Base-by-base conservation (phyloP, 1,139 yeast species). In the Protomyces inundatus region DNA sequence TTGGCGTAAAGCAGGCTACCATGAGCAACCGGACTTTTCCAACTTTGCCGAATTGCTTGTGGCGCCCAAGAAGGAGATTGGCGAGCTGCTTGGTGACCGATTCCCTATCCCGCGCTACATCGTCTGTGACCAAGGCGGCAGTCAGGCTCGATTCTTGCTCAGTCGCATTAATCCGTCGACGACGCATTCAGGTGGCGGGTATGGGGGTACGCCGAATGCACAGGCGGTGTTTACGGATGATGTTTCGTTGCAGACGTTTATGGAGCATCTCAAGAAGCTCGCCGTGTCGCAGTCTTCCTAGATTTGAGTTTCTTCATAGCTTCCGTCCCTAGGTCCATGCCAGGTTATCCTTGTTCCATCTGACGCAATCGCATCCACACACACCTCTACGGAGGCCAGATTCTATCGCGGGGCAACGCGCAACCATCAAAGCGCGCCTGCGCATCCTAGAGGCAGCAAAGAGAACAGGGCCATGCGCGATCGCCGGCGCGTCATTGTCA, bases 101-200 rank as follows among this genome's bases (percentile, higher is more conserved):
- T 93, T 90, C 84, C 98, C 98, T 71, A 81, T 93, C 72, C 98
- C 98, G 59, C 84, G 98, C 77, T 93, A 89, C 75, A 90, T 91
- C 70, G 97, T 91, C 71, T 90, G 97, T 64, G 97, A 91, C 74
- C 97, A 90, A 71, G 97, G 98, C 72, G 97, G 97, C 62, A 90
- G 97, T 36, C 98, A 93, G 79, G 98, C 98, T 1, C 86, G 98
- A 79, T 93, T 93, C 82, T 82, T 93, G 77, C 84, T 90, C 74
- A 89, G 97, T 58, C 91, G 90, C 78, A 84, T 93, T 76, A 93
- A 93, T 76, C 98, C 98, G 57, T 87, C 96, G 58, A 89, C 89
- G 68, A 87, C 93, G 53, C 88, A 87, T 76, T 86, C 83, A 72
- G 80, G 81, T 66, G 80, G 80, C 60, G 56, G 54, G 40, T 77